Evolutionary conservation across 768 basidiomycete species (phyloP).

Genomic region (Boletus reticuloceps): DNA sequence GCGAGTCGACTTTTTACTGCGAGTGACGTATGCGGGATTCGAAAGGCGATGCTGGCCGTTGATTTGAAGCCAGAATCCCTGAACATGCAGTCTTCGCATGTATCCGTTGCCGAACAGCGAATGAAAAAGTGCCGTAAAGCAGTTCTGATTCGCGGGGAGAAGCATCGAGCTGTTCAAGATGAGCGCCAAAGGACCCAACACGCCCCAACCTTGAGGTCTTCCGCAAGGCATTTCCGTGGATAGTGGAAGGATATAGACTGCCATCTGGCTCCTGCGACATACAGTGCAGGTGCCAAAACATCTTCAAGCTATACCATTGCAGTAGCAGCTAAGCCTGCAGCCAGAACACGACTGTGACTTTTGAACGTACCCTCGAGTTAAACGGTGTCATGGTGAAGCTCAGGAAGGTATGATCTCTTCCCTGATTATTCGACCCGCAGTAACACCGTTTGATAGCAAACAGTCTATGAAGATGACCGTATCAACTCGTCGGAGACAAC

Average conservation of each 20-base stretch:
- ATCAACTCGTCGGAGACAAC: not conserved
- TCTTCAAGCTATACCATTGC: not conserved
- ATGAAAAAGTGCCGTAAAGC: slow-evolving; percentile 5
- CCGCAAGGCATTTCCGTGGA: not conserved
- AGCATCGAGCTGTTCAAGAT: not conserved
- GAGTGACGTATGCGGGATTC: slow-evolving; percentile 9
- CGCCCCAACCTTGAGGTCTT: slow-evolving; percentile 16
- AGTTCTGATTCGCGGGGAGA: not conserved
- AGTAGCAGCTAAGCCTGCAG: not conserved
- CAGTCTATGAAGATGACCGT: not conserved
- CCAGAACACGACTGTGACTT: slow-evolving; percentile 2
- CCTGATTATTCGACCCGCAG: not conserved
- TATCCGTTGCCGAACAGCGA: not conserved
- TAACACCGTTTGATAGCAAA: slow-evolving; percentile 15
- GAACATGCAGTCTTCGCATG: slow-evolving; percentile 17
- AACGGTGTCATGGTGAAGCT: not conserved
- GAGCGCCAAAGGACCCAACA: slow-evolving; percentile 15
- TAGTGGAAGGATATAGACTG: slow-evolving; percentile 15
- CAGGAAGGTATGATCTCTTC: slow-evolving; percentile 13
- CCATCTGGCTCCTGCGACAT: not conserved
- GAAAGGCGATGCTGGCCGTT: slow-evolving; percentile 6
- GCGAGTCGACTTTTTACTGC: slow-evolving; percentile 9
- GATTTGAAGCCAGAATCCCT: slow-evolving; percentile 1
- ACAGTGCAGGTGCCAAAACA: slow-evolving; percentile 1
- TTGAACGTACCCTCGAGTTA: not conserved